Evolutionary conservation across 2,329 filamentous ascomycete species (phyloP).

Genomic region (Leptographium wingfieldii): DNA sequence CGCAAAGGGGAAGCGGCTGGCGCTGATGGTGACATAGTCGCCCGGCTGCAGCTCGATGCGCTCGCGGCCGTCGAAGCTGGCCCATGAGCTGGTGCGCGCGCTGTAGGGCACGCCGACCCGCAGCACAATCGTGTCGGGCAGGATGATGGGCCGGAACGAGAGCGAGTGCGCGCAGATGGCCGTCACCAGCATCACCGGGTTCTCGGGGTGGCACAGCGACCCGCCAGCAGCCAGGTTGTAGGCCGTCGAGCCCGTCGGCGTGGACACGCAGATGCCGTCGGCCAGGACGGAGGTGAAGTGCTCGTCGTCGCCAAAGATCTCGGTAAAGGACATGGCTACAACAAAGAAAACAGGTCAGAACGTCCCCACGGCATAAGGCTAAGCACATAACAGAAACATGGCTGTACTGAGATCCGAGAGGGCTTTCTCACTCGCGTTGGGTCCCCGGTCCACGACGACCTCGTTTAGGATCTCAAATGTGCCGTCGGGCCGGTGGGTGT

Average conservation of each 20-base stretch:
- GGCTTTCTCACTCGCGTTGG: conserved; percentile 66
- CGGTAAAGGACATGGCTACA: conserved; percentile 75
- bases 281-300: conserved; percentile 90
- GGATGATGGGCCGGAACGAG: conserved; percentile 89
- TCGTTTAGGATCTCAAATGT: conserved; percentile 92
- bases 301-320: conserved; percentile 89
- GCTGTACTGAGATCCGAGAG: neutral
- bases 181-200: conserved; percentile 88
- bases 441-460: conserved; percentile 88
- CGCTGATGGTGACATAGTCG: conserved; percentile 76
- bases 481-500: conserved; percentile 73
- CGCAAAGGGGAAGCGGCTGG: conserved; percentile 64
- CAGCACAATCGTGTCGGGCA: conserved; percentile 91
- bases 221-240: conserved; percentile 96
- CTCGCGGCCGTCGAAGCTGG: conserved; percentile 93
- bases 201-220: conserved; percentile 88
- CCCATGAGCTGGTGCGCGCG: conserved; percentile 81
- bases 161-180: conserved; percentile 92
- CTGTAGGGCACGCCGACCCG: conserved; percentile 91
- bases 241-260: conserved; percentile 85
- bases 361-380: too few species aligned
- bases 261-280: conserved; percentile 87
- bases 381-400: neutral
- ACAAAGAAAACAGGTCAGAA: neutral
- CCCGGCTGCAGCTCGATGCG: conserved; percentile 66